Evolutionary conservation across 768 basidiomycete genomes (phyloP), one percentile per base, ranked within the genome.

Genomic region (Termitomyces sp.): DNA sequence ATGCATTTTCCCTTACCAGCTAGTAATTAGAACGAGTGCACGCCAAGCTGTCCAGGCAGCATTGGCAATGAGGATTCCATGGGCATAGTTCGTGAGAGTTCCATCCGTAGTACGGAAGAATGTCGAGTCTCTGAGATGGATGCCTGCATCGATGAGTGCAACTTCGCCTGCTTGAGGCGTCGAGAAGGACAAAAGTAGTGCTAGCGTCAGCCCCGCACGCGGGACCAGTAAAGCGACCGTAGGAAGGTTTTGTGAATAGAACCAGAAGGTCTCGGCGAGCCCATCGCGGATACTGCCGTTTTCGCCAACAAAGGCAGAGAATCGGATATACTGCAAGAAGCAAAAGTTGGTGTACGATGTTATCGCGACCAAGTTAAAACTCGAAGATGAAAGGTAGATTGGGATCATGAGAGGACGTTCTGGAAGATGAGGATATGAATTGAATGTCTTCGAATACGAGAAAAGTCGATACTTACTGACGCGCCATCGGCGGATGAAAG

Each of bases 361-460:
- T 75, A 95, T 82, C 37, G 83, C 82, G 31, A 83, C 88, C 55
- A 87, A 77, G 64, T 83, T 88, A 75, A 85, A 88, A 6, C 84
- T 91, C 16, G 92, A 77, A 1, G 90, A 78, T 1, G 92, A 94
- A 44, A 92, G 76, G 70, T 94, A 94, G 58, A 96, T 82, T 7
- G 92, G 89, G 53, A 89, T 77, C 59, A 95, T 86, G 18, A 84
- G 77, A 0, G 94, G 94, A 42, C 92, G 91, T 70, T 87, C 92
- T 94, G 69, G 8, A 60, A 18, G 58, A 54, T 45, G 34, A 49
- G 20, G 29, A 26, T 29, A 26, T 41, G 16, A n/a, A 22, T 42
- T 66, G 51, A 59, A 46, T 65, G 45, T 9, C 31, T 33, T 46
- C 29, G 68, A 51, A 65, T 68, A 28, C 20, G 24, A 33, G 20